Evolutionary conservation across 257 asterid genomes (phyloP), one percentile per base, ranked within the genome.

Genomic region (Plantago elongata): DNA sequence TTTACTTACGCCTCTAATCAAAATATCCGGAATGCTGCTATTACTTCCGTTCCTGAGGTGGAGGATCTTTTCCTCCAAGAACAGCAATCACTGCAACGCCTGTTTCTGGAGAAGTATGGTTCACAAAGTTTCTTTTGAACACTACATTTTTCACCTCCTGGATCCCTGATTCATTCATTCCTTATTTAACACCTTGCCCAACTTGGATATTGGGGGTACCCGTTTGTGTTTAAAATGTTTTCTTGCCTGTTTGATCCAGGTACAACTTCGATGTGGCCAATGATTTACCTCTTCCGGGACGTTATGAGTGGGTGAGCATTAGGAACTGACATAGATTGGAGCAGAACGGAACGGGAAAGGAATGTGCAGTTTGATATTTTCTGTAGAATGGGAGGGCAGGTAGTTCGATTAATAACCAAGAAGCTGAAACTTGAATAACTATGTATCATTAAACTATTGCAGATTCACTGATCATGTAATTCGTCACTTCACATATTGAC

Each of bases 271-370:
- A 85, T 58, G 50, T 85, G 6, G 69, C 43, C 60, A 73, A 72
- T 11, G 87, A 83, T 16, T 18, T 66, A 13, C 93, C 96, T 15
- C 82, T 83, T 13, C 72, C 82, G 0, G 96, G 95, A n/a, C 93
- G 87, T 15, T 85, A 82, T 9, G 90, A 85, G n/a, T 88, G 96
- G 81, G 79, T 69, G 10, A 71, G 65, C 3, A 71, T 73, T 68
- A 60, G 62, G 65, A 34, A 34, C 40, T 34, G 40, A 34, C 8
- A 7, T 34, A 34, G 40, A 34, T 4, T 7, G 40, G 40, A 7
- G 40, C 4, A 3, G 40, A 34, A 3, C 40, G 40, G 40, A 7
- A 34, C 40, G 27, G 27, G 27, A 34, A 34, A 4, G 40, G 40
- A 34, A 34, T 34, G 40, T 34, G 40, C 40, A 34, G 40, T 34